Evolutionary conservation across 1,284 basidiomycete genomes (phyloP).

Genomic region (Ganoderma resinaceum): DNA sequence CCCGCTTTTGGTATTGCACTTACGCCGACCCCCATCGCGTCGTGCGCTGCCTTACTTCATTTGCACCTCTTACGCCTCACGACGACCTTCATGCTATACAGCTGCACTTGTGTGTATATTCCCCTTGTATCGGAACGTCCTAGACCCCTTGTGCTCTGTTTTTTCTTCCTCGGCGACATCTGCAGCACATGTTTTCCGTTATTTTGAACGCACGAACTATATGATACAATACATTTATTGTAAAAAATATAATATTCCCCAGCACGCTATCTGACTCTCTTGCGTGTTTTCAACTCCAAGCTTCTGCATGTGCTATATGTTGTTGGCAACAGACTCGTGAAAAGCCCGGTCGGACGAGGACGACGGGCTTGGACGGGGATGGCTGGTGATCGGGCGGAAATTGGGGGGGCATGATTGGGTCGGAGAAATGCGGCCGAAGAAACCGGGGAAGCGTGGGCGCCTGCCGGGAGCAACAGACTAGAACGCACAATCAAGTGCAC

Average conservation of each 20-base stretch:
- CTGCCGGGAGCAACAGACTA: conserved; percentile 21
- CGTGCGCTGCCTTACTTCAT: not conserved
- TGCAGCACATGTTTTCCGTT: conserved; percentile 21
- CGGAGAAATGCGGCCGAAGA: conserved; percentile 34
- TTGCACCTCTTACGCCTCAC: not conserved
- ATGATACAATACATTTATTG: conserved; percentile 26
- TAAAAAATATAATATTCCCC: conserved; percentile 26
- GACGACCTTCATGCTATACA: conserved; percentile 1
- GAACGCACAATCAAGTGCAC: conserved; percentile 28
- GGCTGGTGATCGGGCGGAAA: conserved; percentile 19
- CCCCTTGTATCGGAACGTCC: conserved; percentile 24
- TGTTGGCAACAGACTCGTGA: not conserved
- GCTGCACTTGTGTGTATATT: conserved; percentile 9
- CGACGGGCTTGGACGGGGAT: conserved; percentile 5
- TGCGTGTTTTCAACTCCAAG: not conserved
- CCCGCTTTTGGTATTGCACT: not conserved
- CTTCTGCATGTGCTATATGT: not conserved
- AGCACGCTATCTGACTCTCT: not conserved
- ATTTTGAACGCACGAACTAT: conserved; percentile 18
- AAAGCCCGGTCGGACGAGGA: not conserved
- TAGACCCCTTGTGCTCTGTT: conserved; percentile 28
- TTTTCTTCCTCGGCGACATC: conserved; percentile 17
- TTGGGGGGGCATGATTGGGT: conserved; percentile 33
- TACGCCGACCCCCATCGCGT: not conserved
- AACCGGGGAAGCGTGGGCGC: conserved; percentile 27